Percentiles rank a stretch among this genome's conserved stretches.
Conservation (phyloP, 805 yeast genomes). For the Candida coleopterorum region DNA sequence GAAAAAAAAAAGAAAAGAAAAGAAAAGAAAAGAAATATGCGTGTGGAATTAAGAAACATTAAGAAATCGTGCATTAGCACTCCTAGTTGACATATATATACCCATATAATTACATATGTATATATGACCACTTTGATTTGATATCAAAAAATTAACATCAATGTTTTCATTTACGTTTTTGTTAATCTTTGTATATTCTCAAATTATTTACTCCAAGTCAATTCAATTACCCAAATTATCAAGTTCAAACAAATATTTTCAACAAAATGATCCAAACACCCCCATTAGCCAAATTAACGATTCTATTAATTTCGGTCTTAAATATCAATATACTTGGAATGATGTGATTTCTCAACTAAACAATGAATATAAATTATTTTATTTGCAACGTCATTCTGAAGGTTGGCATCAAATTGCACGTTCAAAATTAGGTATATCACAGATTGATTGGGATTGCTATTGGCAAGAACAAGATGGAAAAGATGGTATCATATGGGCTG, state of each 20-base stretch:
- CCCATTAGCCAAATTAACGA: slow-evolving; percentile 1
- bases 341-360: slow-evolving; percentile 14
- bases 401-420: slow-evolving; percentile 24
- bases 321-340: slow-evolving; percentile 17
- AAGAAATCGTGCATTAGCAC: too few species aligned
- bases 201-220: slow-evolving; percentile 1
- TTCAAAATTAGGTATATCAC: neutral
- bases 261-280: slow-evolving; percentile 8
- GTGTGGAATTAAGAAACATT: too few species aligned
- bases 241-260: slow-evolving; percentile 5
- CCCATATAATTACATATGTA: too few species aligned
- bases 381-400: slow-evolving; percentile 31
- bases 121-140: too few species aligned
- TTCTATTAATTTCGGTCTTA: slow-evolving; percentile 20
- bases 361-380: slow-evolving; percentile 18
- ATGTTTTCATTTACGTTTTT: too few species aligned
- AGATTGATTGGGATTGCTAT: slow-evolving; percentile 21
- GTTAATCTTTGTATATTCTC: slow-evolving; percentile 1
- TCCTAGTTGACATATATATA: too few species aligned
- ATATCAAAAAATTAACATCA: too few species aligned
- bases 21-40: too few species aligned
- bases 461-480: slow-evolving; percentile 22
- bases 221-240: slow-evolving; percentile 6
- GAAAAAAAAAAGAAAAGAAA: too few species aligned
- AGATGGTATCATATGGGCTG: slow-evolving; percentile 24